Base-by-base conservation (phyloP, 2,329 filamentous ascomycete species). In the Coniella vitis region DNA sequence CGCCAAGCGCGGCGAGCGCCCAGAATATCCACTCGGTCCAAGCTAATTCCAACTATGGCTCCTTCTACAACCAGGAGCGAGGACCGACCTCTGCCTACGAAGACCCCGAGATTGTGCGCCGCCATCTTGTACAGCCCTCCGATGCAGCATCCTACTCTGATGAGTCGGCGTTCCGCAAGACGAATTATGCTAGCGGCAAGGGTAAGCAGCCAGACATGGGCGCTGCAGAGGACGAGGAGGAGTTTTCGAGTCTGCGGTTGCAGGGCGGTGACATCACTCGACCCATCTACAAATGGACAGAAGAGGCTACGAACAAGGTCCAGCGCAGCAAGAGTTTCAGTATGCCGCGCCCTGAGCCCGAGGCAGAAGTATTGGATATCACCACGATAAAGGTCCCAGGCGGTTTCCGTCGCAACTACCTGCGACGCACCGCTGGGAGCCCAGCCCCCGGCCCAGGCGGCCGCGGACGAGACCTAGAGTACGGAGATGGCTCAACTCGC, bases 271-370 rank as follows among this genome's bases (percentile, higher is more conserved):
- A 98, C 64, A 86, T 96, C 49, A 96, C 91, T 20, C 78, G 93
- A 53, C 88, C 91, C 47, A 95, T 98, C 59, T 98, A 98, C 72
- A 85, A 88, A 58, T 98, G 94, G 88, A 89, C 90, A 5, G 90
- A 97, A 65, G 87, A 94, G 63, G 86, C 86, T 45, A 94, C 61
- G 74, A 76, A 74, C 53, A 80, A 80, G 58, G 73, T 82, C 61
- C 80, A 84, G 58, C 81, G 91, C 59, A 95, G 90, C 69, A 85
- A 90, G 70, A 97, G 90, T 66, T 96, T 96, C 65, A 83, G 84
- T 59, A 70, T 87, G 39, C 76, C 85, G 32, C 79, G 89, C 29
- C 87, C 87, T 5, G 82, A 86, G 31, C 87, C 89, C 1, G 87
- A 93, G 61, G 81, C 83, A 48, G 87, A 93, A 44, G 80, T 84